Conservation (phyloP, 1,284 basidiomycete genomes). For the Cutaneotrichosporon sp. region DNA sequence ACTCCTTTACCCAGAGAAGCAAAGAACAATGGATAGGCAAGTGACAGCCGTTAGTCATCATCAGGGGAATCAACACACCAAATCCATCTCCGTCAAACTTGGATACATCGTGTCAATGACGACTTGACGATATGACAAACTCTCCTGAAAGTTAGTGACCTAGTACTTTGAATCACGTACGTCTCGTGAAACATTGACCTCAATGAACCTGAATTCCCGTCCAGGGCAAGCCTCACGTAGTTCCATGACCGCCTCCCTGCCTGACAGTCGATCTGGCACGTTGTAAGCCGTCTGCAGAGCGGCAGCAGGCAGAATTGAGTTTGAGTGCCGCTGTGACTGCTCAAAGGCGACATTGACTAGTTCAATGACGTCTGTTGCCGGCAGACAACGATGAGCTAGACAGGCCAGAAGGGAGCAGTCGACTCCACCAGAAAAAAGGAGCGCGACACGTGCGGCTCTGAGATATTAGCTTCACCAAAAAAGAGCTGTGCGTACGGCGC, state of each 20-base stretch:
- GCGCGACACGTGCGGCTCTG: conserved; percentile 60
- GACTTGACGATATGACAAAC: conserved; percentile 53
- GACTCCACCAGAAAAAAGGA: conserved; percentile 94
- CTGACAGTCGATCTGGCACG: conserved; percentile 85
- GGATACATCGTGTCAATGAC: conserved; percentile 77
- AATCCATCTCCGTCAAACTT: conserved; percentile 80
- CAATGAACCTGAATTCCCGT: conserved; percentile 85
- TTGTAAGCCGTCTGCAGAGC: too few relatives aligned
- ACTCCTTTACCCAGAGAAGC: conserved; percentile 62
- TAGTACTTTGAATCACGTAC: too few relatives aligned
- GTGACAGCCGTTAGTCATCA: conserved; percentile 56
- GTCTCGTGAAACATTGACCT: conserved; percentile 62
- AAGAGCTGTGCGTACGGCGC: conserved; percentile 16
- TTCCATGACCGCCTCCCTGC: conserved; percentile 69
- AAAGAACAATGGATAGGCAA: conserved; percentile 87
- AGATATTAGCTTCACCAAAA: not conserved
- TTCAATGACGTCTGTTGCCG: conserved; percentile 75
- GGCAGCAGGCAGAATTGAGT: not conserved
- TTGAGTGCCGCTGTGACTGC: conserved; percentile 59
- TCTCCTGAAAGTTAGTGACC: conserved; percentile 52
- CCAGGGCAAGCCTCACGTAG: conserved; percentile 64
- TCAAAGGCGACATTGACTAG: conserved; percentile 94
- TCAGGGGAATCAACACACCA: conserved; percentile 54
- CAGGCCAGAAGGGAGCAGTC: conserved; percentile 82
- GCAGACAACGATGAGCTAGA: conserved; percentile 69